Percentiles rank a stretch among this genome's conserved stretches.
These are phyloP conservation scores for Lecanicillium sp. DNA, from an alignment of 2,329 filamentous ascomycete species.

Conservation along the genomic window DNA sequence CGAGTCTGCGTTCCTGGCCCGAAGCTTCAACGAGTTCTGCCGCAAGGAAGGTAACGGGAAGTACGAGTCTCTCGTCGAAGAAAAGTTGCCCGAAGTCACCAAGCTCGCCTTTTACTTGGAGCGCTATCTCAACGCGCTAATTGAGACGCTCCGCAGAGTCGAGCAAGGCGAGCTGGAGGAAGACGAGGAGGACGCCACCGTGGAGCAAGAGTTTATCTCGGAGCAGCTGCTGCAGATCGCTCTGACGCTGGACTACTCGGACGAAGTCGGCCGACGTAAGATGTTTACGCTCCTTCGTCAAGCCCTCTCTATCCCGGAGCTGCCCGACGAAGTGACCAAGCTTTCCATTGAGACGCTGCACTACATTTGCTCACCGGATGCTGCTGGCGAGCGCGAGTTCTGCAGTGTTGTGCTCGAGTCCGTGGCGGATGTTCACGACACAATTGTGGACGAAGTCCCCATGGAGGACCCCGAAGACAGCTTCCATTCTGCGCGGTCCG, in stretches of 20 bases:
- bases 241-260: constrained; percentile 89
- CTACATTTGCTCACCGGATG: constrained; percentile 70
- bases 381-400: constrained; percentile 72
- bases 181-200: constrained; percentile 71
- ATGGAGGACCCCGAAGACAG: constrained; percentile 56
- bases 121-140: constrained; percentile 63
- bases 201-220: constrained; percentile 90
- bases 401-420: constrained; percentile 84
- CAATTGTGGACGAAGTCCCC: constrained; percentile 66
- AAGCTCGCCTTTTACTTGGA: constrained; percentile 83
- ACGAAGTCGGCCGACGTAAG: constrained; percentile 88
- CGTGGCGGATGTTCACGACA: constrained; percentile 93
- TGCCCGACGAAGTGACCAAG: constrained; percentile 89
- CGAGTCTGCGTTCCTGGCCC: constrained; percentile 81
- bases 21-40: constrained; percentile 93
- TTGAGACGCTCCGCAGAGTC: constrained; percentile 53
- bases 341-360: constrained; percentile 76
- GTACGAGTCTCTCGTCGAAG: constrained; percentile 70
- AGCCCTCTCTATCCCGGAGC: constrained; percentile 73
- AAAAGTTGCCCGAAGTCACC: constrained; percentile 92
- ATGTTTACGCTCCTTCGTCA: constrained; percentile 91
- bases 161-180: constrained; percentile 50
- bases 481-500: constrained; percentile 89
- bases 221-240: constrained; percentile 93
- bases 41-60: constrained; percentile 65